Percentiles rank a stretch among this genome's conserved stretches.
phyloP scores from a whole-genome alignment of 2,329 filamentous ascomycete genomes.

The Nemania abortiva region DNA sequence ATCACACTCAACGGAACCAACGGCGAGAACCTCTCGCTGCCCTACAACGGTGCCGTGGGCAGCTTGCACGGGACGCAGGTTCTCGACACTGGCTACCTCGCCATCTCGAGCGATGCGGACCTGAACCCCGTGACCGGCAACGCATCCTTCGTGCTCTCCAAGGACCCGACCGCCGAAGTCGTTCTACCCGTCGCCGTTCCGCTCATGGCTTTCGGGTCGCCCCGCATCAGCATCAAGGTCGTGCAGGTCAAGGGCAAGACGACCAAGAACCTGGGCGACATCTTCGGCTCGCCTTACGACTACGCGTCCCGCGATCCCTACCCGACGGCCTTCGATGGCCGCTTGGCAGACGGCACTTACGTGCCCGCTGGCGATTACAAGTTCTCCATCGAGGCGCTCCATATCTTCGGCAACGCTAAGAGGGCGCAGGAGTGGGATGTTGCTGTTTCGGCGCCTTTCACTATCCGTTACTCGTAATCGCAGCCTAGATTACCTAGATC shows the following conservation, averaged over 20 bases:
- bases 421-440: conserved; percentile 62
- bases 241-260: conserved; percentile 55
- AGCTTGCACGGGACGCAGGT: conserved; percentile 54
- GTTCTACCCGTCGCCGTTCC: conserved; percentile 57
- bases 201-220: conserved; percentile 60
- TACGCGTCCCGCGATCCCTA: conserved; percentile 53
- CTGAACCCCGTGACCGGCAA: conserved; percentile 44
- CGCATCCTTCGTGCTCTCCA: conserved; percentile 47
- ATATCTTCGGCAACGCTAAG: conserved; percentile 62
- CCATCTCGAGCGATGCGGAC: conserved; percentile 53
- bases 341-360: conserved; percentile 60
- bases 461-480: conserved; percentile 56
- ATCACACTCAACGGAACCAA: conserved; percentile 60
- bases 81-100: conserved; percentile 53
- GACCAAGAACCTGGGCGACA: conserved; percentile 54
- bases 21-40: conserved; percentile 52
- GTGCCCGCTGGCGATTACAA: conserved; percentile 64
- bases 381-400: conserved; percentile 62
- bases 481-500: background rate
- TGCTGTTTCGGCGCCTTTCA: conserved; percentile 57
- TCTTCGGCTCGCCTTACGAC: conserved; percentile 56
- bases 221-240: conserved; percentile 59
- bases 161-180: conserved; percentile 42
- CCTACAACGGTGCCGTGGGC: conserved; percentile 54
- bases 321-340: conserved; percentile 59